Evolutionary conservation across 345 rosid species (phyloP).

Genomic region (Acer campestre): DNA sequence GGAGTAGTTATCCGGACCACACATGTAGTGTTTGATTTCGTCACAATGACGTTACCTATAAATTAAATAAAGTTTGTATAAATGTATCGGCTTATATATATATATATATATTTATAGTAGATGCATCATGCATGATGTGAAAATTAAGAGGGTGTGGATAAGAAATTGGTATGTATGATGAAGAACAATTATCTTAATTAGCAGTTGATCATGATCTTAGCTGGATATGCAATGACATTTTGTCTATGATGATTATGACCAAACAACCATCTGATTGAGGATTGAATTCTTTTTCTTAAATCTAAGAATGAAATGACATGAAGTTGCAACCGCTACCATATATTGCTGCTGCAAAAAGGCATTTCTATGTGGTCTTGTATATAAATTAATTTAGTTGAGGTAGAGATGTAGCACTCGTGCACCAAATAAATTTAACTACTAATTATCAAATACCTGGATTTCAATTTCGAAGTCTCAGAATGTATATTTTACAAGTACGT

Average conservation of each 20-base stretch:
- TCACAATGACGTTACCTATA: no score
- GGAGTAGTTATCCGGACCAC: no score
- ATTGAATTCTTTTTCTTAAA: background rate
- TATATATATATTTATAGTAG: background rate
- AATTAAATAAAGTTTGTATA: no score
- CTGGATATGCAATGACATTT: constrained; percentile 33
- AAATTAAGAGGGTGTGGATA: background rate
- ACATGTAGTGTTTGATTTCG: no score
- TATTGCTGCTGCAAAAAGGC: background rate
- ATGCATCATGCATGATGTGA: background rate
- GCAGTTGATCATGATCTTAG: constrained; percentile 17
- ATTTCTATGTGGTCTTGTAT: background rate
- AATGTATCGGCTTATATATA: background rate
- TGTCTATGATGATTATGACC: constrained; percentile 32
- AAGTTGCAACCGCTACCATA: constrained; percentile 35
- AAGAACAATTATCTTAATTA: background rate
- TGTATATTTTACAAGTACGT: no score
- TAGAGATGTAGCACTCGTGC: background rate
- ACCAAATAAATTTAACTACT: background rate
- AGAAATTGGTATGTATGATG: constrained; percentile 1
- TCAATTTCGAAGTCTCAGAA: no score
- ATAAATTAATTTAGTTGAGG: no score
- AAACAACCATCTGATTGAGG: constrained; percentile 20
- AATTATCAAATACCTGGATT: no score
- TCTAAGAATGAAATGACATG: constrained; percentile 14